Conservation (phyloP, 2,329 filamentous ascomycete species). For the Trichoderma simmonsii region DNA sequence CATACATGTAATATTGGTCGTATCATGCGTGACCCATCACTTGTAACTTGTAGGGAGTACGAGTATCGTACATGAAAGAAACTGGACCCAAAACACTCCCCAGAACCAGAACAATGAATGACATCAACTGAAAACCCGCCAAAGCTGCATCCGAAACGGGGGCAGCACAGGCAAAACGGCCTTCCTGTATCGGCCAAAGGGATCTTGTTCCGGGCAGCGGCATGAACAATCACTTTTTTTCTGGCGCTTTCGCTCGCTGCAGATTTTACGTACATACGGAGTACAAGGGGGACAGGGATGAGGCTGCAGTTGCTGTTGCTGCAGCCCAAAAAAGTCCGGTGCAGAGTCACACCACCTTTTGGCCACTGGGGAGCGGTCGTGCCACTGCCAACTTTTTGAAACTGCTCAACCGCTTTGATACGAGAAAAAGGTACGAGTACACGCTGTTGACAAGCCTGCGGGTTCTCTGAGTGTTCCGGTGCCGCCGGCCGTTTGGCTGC, state of each 20-base stretch:
- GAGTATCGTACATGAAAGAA: neutral
- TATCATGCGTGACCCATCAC: neutral
- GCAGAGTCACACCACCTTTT: slow-evolving; percentile 11
- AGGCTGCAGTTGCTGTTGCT: neutral
- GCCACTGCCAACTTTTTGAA: neutral
- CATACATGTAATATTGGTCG: neutral
- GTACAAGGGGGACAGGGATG: neutral
- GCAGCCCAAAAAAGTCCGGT: neutral
- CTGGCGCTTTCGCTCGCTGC: neutral
- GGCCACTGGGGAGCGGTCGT: neutral
- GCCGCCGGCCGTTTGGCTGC: neutral
- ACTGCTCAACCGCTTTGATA: neutral
- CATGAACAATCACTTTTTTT: neutral
- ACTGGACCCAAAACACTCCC: neutral
- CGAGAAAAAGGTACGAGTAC: neutral
- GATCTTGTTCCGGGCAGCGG: slow-evolving; percentile 7
- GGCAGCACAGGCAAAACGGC: neutral
- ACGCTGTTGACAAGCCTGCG: neutral
- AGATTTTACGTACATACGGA: neutral
- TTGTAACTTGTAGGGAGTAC: neutral
- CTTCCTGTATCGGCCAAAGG: slow-evolving; percentile 12
- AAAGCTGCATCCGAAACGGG: neutral
- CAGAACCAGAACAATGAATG: neutral
- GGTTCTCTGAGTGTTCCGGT: neutral
- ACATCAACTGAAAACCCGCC: neutral